Base-by-base conservation (phyloP, 495 filamentous ascomycete genomes). In the Neurospora discreta region DNA sequence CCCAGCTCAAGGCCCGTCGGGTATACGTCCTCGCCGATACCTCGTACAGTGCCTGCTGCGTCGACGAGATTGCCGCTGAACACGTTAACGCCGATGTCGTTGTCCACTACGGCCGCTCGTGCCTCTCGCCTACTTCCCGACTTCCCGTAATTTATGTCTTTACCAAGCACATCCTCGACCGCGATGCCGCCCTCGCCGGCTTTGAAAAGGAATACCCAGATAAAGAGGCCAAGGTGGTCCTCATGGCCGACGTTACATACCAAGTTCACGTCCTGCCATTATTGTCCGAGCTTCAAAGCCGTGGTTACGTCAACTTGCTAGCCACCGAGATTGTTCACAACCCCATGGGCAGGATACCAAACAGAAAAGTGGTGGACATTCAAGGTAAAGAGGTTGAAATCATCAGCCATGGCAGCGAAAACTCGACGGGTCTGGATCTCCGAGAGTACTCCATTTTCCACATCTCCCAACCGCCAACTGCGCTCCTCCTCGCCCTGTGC, bases 31-130 rank as follows among this genome's bases (percentile, higher is more conserved):
- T 99, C 44, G 95, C 91, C 40, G 95, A 99, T 79, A 98, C 95
- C 10, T 97, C 94, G 2, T 99, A 98, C 81, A 95, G 95, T 60
- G 88, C 94, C 5, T 99, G 95, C 82, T 99, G 95, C 78, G 94
- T 98, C 68, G 95, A 99, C 74, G 95, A 99, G 80, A 91, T 98
- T 65, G 96, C 95, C 2, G 95, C 96, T 18, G 95, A 98, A 77
- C 96, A 99, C 80, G 91, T 92, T 39, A 85, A 93, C 76, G 94
- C 95, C 7, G 91, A 98, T 69, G 93, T 92, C 5, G 91, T 98
- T 5, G 92, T 99, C 20, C 95, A 99, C 79, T 99, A 98, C 76
- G 95, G 95, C 30, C 87, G 95, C 52, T 90, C 94, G 0, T 99
- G 95, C 79, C 84, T 99, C 33, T 97, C 92, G 2, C 96, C 95